Base-by-base conservation (phyloP, 495 filamentous ascomycete genomes). In the Hypoxylon crocopeplum region DNA sequence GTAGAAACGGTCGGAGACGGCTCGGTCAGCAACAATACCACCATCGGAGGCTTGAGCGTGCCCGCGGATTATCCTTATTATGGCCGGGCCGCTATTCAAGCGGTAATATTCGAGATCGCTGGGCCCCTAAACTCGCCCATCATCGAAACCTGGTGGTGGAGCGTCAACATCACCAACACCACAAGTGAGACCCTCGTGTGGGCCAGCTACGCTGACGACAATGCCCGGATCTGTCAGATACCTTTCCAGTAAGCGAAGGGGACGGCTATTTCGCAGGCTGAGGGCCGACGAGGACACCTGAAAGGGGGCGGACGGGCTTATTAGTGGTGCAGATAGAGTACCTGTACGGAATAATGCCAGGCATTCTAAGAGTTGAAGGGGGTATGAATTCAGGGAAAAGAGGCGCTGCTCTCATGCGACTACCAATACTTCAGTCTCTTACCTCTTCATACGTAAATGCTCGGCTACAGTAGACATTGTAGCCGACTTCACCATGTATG, bases 141-240 rank as follows among this genome's bases (percentile, higher is more conserved):
- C 16, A 38, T 41, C 3, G 25, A 56, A 34, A 34, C 42, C 0
- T 48, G 17, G 42, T 34, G 41, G 42, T 56, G 42, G 34, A 25
- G 42, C 25, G 52, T 41, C 25, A 22, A 40, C 24, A 41, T 41
- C 16, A 25, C 33, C 2, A 19, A 40, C 12, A 11, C 42, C 3
- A 48, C 25, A 2, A 34, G 41, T 34, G 24, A 48, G 33, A 25
- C 5, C 12, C 5, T 56, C 1, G 32, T 40, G 19, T 48, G 34
- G 42, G 22, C 44, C n/a, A 30, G 12, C 32, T 47, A 55, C n/a
- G 51, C 33, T 1, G 32, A 39, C 40, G 50, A 54, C 21, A 46
- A 38, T 12, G 29, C 19, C 21, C 50, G 50, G 0, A 36, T 37
- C 15, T 54, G 39, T 22, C 33, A 44, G 24, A 44, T 44, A 5